These are phyloP conservation scores for Diaporthe longicolla DNA, from an alignment of 2,329 filamentous ascomycete species.

Conservation along the genomic window DNA sequence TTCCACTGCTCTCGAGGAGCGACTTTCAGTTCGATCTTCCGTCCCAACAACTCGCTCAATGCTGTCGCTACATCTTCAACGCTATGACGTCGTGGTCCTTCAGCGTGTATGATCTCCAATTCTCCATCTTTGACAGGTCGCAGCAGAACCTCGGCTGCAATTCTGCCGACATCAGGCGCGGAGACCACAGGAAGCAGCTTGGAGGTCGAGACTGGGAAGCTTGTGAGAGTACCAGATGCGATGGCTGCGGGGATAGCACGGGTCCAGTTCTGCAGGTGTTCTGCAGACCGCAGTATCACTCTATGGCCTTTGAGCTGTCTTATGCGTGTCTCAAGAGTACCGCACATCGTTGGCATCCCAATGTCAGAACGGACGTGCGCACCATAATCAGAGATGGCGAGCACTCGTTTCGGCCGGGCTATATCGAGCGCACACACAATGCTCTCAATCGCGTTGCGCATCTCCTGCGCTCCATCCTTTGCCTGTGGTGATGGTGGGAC, in stretches of 20 bases:
- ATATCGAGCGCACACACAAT: not conserved
- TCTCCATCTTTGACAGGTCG: not conserved
- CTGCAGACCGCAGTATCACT: not conserved
- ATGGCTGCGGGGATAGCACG: not conserved
- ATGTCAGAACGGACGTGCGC: not conserved
- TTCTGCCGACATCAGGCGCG: not conserved
- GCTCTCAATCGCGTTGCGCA: not conserved
- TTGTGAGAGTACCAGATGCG: not conserved
- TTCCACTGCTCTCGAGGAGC: not conserved
- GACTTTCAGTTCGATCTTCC: not conserved
- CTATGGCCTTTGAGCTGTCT: not conserved
- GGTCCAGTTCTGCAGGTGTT: not conserved
- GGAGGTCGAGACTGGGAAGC: not conserved
- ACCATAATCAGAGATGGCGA: not conserved
- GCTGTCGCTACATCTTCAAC: not conserved
- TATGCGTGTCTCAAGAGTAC: not conserved
- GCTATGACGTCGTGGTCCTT: not conserved
- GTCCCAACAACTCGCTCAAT: not conserved
- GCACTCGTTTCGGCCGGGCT: not conserved
- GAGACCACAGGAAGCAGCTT: not conserved
- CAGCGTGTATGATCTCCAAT: not conserved
- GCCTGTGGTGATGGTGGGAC: not conserved
- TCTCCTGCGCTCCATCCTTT: not conserved
- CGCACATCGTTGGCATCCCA: conserved; percentile 1
- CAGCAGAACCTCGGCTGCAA: not conserved